Base-by-base conservation (phyloP, 2,329 filamentous ascomycete species). In the Blastomyces silverae region DNA sequence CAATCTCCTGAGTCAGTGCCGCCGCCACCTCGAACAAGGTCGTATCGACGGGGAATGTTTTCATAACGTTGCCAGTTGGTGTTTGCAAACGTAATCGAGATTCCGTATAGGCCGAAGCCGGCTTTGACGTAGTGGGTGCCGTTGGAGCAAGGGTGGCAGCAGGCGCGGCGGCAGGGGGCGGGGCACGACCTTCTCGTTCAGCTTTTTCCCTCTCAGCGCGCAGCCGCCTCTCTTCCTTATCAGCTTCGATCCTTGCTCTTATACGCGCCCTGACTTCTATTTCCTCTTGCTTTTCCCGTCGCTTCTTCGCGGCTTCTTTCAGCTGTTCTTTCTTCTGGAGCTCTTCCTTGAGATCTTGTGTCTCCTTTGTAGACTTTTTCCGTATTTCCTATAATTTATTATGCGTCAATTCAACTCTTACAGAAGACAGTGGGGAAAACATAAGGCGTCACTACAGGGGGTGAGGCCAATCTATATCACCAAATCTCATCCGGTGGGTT, bases 21-120 rank as follows among this genome's bases (percentile, higher is more conserved):
- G 92, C 86, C 0, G 90, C 92, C 61, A 99, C 87, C 79, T 99
- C 93, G 71, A 96, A 96, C 13, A 99, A 80, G 0, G 94, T 97
- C 2, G 92, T 95, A 65, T 95, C 91, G 6, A 90, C 92, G 0
- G 91, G 88, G 68, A 96, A 87, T 0, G 89, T 93, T 83, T 96
- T 97, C 79, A 89, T 87, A 63, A 97, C 80, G 67, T 89, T 92
- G 17, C 91, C 91, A 22, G 79, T 81, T 0, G 85, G 75, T 0
- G 89, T 92, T 77, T 96, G 92, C 52, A 99, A 79, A 66, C 92
- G 84, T 67, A 99, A 79, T 37, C 94, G 85, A 15, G 92, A 87
- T 75, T 96, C 91, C 25, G 83, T 91, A 75, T 94, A 90, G 63
- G 88, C 85, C 4, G 86, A 84, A 61, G 88, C 85, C 8, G 87